Percentiles rank a stretch among this genome's conserved stretches.
Conservation (phyloP, 805 yeast genomes). For the Wickerhamiella azyma region DNA sequence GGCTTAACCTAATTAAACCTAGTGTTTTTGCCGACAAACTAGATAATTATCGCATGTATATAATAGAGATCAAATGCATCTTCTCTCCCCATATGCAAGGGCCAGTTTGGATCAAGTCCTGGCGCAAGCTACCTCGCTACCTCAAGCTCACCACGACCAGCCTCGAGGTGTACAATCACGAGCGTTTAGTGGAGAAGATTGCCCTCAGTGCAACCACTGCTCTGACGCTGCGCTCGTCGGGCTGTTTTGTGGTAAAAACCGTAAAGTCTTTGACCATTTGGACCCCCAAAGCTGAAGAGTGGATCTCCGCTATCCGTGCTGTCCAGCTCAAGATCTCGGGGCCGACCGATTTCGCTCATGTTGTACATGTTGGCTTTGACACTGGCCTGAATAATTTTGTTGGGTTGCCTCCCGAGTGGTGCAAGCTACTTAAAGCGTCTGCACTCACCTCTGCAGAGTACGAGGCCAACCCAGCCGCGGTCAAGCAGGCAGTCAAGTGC, state of each 20-base stretch:
- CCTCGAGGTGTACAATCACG: neutral
- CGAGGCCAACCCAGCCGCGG: constrained; percentile 80
- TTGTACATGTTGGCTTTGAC: constrained; percentile 68
- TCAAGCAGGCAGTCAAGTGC: constrained; percentile 73
- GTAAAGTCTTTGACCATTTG: neutral
- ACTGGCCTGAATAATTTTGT: constrained; percentile 67
- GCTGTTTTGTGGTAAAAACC: neutral
- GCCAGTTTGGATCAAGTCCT: neutral
- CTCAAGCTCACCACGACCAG: neutral
- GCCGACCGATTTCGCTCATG: constrained; percentile 1
- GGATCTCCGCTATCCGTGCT: constrained; percentile 4
- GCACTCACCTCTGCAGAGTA: constrained; percentile 79
- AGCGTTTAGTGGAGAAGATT: neutral
- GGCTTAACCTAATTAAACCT: neutral
- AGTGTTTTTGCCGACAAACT: neutral
- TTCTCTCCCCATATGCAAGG: neutral
- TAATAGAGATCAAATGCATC: neutral
- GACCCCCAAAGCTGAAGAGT: neutral
- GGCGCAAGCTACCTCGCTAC: neutral
- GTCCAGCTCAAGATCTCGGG: neutral
- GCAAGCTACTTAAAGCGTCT: constrained; percentile 61
- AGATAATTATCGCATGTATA: neutral
- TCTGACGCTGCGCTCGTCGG: neutral
- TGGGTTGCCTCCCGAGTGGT: constrained; percentile 88
- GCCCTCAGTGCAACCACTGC: neutral